These are phyloP conservation scores for Oxytropis ochrocephala DNA, from an alignment of 306 rosid genomes.

Conservation along the genomic window DNA sequence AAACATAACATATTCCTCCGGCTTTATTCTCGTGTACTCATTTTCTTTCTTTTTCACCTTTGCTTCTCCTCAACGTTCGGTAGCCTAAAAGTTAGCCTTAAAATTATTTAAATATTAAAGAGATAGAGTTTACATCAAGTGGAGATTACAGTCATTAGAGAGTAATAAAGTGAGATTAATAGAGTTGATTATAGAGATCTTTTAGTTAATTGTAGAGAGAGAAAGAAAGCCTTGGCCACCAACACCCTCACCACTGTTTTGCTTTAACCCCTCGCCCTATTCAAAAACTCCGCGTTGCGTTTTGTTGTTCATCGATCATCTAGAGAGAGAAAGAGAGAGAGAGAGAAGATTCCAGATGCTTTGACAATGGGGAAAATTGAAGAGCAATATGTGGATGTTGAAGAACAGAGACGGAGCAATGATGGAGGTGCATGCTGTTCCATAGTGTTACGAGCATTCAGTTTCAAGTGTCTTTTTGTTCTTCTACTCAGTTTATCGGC, in stretches of 20 bases:
- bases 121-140: not conserved
- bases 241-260: constrained; percentile 14
- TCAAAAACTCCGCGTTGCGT: not conserved
- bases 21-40: constrained; percentile 24
- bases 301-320: not conserved
- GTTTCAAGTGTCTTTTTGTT: constrained; percentile 65
- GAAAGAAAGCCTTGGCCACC: not conserved
- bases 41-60: constrained; percentile 39
- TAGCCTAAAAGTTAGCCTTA: constrained; percentile 41
- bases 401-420: constrained; percentile 16
- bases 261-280: constrained; percentile 9
- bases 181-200: constrained; percentile 5
- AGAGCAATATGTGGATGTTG: constrained; percentile 13
- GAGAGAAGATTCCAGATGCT: constrained; percentile 39
- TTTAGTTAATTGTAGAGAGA: constrained; percentile 18
- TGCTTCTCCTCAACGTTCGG: constrained; percentile 82
- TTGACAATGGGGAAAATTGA: constrained; percentile 40
- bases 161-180: constrained; percentile 1
- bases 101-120: not conserved
- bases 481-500: constrained; percentile 51
- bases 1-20: constrained; percentile 1
- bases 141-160: not conserved
- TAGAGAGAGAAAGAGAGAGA: constrained; percentile 16
- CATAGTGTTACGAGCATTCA: constrained; percentile 30
- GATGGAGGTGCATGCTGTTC: constrained; percentile 22